phyloP scores from a whole-genome alignment of 2,329 filamentous ascomycete species.

The Fusarium sp. region DNA sequence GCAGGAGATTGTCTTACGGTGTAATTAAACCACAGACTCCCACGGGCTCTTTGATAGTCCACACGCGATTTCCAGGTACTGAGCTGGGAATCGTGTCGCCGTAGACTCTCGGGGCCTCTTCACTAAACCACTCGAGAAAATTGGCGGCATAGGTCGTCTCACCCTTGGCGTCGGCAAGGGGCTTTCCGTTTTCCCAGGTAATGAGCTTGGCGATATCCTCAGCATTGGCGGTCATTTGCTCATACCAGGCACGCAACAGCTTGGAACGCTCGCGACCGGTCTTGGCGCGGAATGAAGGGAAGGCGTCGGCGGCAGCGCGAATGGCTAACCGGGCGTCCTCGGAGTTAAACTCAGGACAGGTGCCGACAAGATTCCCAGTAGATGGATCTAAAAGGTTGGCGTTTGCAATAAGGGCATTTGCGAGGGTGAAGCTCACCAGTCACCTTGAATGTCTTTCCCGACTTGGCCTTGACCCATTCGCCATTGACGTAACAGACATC shows the following conservation, averaged over 20 bases:
- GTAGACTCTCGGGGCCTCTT: constrained; percentile 77
- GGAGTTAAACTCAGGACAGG: constrained; percentile 82
- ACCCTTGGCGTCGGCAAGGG: constrained; percentile 75
- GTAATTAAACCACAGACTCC: constrained; percentile 86
- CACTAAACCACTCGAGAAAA: constrained; percentile 84
- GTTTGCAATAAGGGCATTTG: neutral
- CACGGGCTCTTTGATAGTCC: constrained; percentile 83
- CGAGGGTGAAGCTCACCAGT: constrained; percentile 59
- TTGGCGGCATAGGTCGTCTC: constrained; percentile 77
- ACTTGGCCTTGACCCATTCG: constrained; percentile 86
- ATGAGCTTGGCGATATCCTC: constrained; percentile 85
- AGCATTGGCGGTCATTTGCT: constrained; percentile 78
- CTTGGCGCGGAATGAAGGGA: constrained; percentile 73
- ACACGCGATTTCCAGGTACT: constrained; percentile 75
- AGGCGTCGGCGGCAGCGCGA: constrained; percentile 79
- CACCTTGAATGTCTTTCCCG: constrained; percentile 92
- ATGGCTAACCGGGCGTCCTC: constrained; percentile 85
- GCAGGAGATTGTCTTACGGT: constrained; percentile 56
- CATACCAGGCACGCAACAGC: constrained; percentile 82
- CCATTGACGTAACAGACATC: constrained; percentile 88
- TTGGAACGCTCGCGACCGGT: constrained; percentile 79
- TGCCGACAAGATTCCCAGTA: constrained; percentile 81
- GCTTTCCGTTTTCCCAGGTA: constrained; percentile 92
- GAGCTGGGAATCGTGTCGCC: constrained; percentile 79
- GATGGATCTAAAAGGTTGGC: constrained; percentile 71